Base-by-base conservation (phyloP, 768 basidiomycete species). In the Mycena amicta region DNA sequence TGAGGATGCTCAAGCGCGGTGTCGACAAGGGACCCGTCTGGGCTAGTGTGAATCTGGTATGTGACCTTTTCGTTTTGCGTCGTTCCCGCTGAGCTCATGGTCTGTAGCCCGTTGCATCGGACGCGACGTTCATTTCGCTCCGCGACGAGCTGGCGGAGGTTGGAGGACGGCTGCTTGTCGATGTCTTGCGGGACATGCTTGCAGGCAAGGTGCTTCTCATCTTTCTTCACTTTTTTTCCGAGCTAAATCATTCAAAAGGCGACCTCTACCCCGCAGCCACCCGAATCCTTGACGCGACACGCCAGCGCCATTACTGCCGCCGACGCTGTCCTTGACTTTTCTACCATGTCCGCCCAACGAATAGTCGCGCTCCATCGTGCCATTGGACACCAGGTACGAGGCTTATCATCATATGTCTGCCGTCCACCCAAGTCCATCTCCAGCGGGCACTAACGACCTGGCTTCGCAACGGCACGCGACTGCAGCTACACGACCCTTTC, bases 21-120 rank as follows among this genome's bases (percentile, higher is more conserved):
- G 87, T 95, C 39, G 95, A 96, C 71, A 80, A 84, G 1, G 95
- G 95, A 5, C 77, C 81, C 15, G 77, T 97, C 22, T 92, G 87
- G 80, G 87, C 74, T 1, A 70, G 70, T 39, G 65, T 70, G 23
- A 75, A 71, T 47, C 71, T 86, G 71, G 93, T 94, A 59, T 67
- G 83, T 74, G 39, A 31, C 29, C 43, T 31, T 3, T 52, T 45
- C 37, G 27, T 46, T 25, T 40, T 15, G 23, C 18, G 15, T 13
- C 1, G 18, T 28, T 6, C 26, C 1, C 27, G 12, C 27, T 40
- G 26, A 53, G 12, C 50, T 29, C 13, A 40, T 60, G 27, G 4
- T 52, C 45, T 40, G 5, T 58, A 94, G 92, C 62, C 70, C 27
- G 72, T 93, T 30, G 80, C 83, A 2, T 68, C 73, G 12, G 72